Evolutionary conservation across 1,284 basidiomycete genomes (phyloP).

Genomic region (Cystobasidium sp.): DNA sequence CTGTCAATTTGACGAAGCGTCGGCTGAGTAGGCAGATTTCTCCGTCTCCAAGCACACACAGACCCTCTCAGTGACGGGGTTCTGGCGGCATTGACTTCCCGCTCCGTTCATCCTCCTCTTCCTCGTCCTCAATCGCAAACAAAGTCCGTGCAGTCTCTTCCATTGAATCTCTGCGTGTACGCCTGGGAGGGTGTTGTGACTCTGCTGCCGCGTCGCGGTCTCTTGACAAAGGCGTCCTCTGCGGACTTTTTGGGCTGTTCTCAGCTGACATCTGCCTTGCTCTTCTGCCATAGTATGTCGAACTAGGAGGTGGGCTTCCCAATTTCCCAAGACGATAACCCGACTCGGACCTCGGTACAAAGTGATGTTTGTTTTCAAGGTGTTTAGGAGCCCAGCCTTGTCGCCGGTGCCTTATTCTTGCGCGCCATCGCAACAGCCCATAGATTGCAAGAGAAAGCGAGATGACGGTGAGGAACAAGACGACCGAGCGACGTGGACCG

Average conservation of each 20-base stretch:
- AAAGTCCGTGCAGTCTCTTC: slow-evolving; percentile 18
- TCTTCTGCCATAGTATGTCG: slow-evolving; percentile 21
- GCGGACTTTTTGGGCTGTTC: neutral
- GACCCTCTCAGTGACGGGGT: neutral
- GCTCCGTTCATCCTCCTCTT: neutral
- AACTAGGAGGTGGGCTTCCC: neutral
- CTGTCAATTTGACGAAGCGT: too few relatives aligned
- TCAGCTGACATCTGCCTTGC: slow-evolving; percentile 3
- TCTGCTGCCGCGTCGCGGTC: neutral
- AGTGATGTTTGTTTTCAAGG: slow-evolving; percentile 20
- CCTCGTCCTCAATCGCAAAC: slow-evolving; percentile 26
- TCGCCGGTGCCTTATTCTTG: slow-evolving; percentile 7
- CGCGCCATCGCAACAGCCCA: slow-evolving; percentile 35
- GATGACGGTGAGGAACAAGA: slow-evolving; percentile 48
- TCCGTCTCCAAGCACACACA: too few relatives aligned
- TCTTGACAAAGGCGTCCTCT: neutral
- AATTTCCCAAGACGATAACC: slow-evolving; percentile 1
- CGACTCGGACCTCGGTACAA: slow-evolving; percentile 4
- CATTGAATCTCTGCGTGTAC: neutral
- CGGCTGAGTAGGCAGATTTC: too few relatives aligned
- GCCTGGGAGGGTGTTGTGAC: neutral
- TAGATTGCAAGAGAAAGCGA: slow-evolving; percentile 32
- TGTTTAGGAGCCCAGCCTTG: slow-evolving; percentile 20
- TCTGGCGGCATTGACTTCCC: neutral
- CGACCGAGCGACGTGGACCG: slow-evolving; percentile 50